These are phyloP conservation scores for Polyporus arcularius DNA, from an alignment of 768 basidiomycete genomes.

Conservation along the genomic window DNA sequence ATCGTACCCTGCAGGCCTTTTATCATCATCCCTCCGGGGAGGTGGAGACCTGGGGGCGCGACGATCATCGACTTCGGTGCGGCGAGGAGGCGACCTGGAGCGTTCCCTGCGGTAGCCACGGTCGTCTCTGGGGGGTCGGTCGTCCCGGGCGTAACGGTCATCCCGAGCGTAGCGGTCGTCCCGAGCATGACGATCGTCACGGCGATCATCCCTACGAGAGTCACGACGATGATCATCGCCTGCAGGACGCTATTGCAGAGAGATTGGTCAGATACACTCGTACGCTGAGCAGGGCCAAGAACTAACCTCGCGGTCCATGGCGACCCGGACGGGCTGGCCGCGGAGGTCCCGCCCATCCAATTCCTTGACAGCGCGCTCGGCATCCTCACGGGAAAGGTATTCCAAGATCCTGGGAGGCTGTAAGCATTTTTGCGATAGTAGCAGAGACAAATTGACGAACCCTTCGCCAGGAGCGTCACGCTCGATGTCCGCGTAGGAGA, in stretches of 20 bases:
- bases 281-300: not conserved
- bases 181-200: slow-evolving; percentile 42
- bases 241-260: slow-evolving; percentile 52
- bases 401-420: slow-evolving; percentile 71
- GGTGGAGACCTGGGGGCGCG: slow-evolving; percentile 84
- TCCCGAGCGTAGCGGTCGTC: slow-evolving; percentile 46
- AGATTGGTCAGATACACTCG: not conserved
- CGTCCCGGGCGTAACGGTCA: slow-evolving; percentile 58
- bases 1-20: slow-evolving; percentile 91
- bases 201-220: slow-evolving; percentile 46
- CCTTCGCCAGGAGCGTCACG: slow-evolving; percentile 84
- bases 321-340: slow-evolving; percentile 76
- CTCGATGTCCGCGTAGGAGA: slow-evolving; percentile 95
- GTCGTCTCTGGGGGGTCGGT: slow-evolving; percentile 54
- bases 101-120: slow-evolving; percentile 70
- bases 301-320: slow-evolving; percentile 61
- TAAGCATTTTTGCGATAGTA: not conserved
- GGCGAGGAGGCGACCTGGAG: slow-evolving; percentile 74
- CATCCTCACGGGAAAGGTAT: slow-evolving; percentile 85
- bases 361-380: slow-evolving; percentile 89
- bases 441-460: slow-evolving; percentile 45
- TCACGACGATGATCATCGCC: slow-evolving; percentile 63
- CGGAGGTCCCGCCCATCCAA: slow-evolving; percentile 87
- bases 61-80: slow-evolving; percentile 71
- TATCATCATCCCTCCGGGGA: slow-evolving; percentile 81